Conservation (phyloP, 495 filamentous ascomycete genomes). For the Chaetomidium leptoderma region DNA sequence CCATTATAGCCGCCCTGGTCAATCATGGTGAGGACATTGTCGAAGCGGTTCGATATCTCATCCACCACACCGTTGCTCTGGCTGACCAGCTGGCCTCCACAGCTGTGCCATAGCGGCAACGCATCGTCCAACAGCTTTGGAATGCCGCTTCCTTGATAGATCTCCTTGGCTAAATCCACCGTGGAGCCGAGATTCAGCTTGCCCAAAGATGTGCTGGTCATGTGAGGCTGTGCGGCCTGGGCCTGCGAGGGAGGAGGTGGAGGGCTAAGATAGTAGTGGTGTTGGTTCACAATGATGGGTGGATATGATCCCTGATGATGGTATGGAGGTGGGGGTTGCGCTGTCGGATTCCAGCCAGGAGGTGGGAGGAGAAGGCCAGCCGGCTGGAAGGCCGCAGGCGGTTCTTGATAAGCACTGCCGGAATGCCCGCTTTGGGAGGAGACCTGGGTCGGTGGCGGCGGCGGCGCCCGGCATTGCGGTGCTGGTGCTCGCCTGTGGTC, state of each 20-base stretch:
- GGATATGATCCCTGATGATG: constrained; percentile 30
- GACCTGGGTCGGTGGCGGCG: constrained; percentile 22
- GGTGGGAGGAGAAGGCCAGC: constrained; percentile 37
- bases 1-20: constrained; percentile 62
- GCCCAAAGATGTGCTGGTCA: constrained; percentile 25
- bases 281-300: constrained; percentile 47
- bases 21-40: constrained; percentile 60
- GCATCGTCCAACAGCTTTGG: constrained; percentile 35
- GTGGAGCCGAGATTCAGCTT: constrained; percentile 39
- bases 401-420: constrained; percentile 21
- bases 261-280: constrained; percentile 44
- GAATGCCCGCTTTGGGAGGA: constrained; percentile 26
- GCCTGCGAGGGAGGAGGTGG: constrained; percentile 26
- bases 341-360: constrained; percentile 29
- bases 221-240: constrained; percentile 17
- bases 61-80: constrained; percentile 51
- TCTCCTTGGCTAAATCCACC: constrained; percentile 35
- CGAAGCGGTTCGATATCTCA: constrained; percentile 54
- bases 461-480: constrained; percentile 19
- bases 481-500: constrained; percentile 13
- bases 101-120: constrained; percentile 34
- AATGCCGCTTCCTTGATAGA: constrained; percentile 28
- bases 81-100: constrained; percentile 40
- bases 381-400: constrained; percentile 29
- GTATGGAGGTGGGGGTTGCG: constrained; percentile 22